These are phyloP conservation scores for Pezicula neosporulosa DNA, from an alignment of 2,329 filamentous ascomycete genomes.

Conservation along the genomic window DNA sequence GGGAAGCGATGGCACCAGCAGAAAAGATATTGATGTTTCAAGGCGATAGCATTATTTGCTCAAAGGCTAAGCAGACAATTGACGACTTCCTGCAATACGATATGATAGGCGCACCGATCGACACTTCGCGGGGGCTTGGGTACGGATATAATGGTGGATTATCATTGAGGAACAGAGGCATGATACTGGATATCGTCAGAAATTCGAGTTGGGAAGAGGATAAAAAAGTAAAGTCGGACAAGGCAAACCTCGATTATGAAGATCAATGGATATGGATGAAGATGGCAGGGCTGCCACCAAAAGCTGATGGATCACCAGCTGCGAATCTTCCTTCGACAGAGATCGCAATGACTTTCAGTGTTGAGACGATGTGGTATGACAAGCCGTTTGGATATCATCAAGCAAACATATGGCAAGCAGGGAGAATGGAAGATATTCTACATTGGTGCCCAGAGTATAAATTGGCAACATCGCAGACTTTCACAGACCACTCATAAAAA, in stretches of 20 bases:
- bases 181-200: slow-evolving; percentile 23
- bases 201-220: slow-evolving; percentile 11
- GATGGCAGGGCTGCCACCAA: background rate
- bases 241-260: background rate
- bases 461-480: background rate
- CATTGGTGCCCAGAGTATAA: slow-evolving; percentile 7
- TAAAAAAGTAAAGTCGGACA: background rate
- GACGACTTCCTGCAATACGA: slow-evolving; percentile 23
- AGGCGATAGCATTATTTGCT: slow-evolving; percentile 21
- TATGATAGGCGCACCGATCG: slow-evolving; percentile 24
- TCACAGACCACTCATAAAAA: background rate
- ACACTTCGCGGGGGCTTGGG: slow-evolving; percentile 7
- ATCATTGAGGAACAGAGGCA: slow-evolving; percentile 25
- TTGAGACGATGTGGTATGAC: slow-evolving; percentile 5
- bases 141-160: slow-evolving; percentile 29
- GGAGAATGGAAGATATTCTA: slow-evolving; percentile 4
- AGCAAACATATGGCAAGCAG: slow-evolving; percentile 5
- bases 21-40: slow-evolving; percentile 22
- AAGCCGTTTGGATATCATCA: slow-evolving; percentile 7
- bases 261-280: slow-evolving; percentile 7
- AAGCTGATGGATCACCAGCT: background rate
- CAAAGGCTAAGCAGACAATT: slow-evolving; percentile 12
- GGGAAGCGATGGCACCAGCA: slow-evolving; percentile 20
- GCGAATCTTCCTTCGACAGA: slow-evolving; percentile 3
- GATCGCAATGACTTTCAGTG: slow-evolving; percentile 5